Conservation (phyloP, 129 eudicot species). For the Artemisia annua region DNA sequence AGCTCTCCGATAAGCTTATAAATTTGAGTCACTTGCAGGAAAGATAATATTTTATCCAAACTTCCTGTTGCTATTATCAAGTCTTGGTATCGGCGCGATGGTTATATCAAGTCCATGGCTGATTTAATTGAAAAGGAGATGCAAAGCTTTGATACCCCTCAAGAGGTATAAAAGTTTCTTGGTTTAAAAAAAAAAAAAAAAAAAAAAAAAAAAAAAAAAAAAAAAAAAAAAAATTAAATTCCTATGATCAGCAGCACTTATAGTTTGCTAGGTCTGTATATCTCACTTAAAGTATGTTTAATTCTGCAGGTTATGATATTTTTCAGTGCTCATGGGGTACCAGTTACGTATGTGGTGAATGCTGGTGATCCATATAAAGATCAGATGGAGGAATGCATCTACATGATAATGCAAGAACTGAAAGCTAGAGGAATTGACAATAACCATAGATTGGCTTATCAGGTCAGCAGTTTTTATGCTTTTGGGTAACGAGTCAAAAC, state of each 20-base stretch:
- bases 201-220: too few species aligned
- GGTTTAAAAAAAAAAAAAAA: too few species aligned
- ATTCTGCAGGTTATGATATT: conserved; percentile 71
- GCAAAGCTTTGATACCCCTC: conserved; percentile 50
- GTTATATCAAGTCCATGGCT: conserved; percentile 85
- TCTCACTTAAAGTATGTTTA: neutral
- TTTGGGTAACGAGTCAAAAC: neutral
- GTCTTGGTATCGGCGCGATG: conserved; percentile 85
- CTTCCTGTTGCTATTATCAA: conserved; percentile 69
- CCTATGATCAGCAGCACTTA: neutral
- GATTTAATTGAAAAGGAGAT: conserved; percentile 79
- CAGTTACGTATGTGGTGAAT: conserved; percentile 69
- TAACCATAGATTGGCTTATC: conserved; percentile 70
- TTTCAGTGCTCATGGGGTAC: conserved; percentile 96
- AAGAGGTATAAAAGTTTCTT: conserved; percentile 51
- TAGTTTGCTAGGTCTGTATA: neutral
- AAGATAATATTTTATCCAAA: conserved; percentile 51
- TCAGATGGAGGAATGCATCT: conserved; percentile 88
- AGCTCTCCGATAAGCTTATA: neutral
- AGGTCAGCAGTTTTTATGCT: conserved; percentile 37
- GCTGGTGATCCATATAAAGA: conserved; percentile 93
- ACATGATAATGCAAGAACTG: conserved; percentile 79
- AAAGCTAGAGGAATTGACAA: conserved; percentile 70
- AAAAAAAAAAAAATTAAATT: too few species aligned
- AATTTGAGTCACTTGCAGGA: conserved; percentile 31